Conservation (phyloP, 2,329 filamentous ascomycete genomes). For the Penicillium sp. region DNA sequence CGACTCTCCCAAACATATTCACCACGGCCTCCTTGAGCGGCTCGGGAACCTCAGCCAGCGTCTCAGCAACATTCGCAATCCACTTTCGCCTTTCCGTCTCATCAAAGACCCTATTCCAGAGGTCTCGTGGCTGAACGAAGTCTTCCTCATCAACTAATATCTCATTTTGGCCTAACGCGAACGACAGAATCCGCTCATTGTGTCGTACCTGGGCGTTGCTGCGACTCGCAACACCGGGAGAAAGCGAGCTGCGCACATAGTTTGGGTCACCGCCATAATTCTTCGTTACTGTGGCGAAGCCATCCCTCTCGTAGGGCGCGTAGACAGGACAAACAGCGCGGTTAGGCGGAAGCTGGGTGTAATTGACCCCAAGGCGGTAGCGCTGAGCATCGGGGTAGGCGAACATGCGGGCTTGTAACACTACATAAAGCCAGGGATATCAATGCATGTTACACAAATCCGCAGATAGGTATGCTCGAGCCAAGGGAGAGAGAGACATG, state of each 20-base stretch:
- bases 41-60: slow-evolving; percentile 18
- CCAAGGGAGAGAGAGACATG: too few relatives aligned
- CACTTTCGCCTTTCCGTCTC: slow-evolving; percentile 17
- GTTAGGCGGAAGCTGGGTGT: slow-evolving; percentile 36
- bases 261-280: slow-evolving; percentile 55
- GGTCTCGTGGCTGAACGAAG: slow-evolving; percentile 24
- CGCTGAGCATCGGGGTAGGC: slow-evolving; percentile 49
- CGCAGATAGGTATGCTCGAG: too few relatives aligned
- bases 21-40: slow-evolving; percentile 13
- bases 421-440: slow-evolving; percentile 23
- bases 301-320: slow-evolving; percentile 46
- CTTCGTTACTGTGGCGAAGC: slow-evolving; percentile 32
- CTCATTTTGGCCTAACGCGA: slow-evolving; percentile 20
- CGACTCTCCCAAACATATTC: slow-evolving; percentile 11
- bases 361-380: slow-evolving; percentile 37
- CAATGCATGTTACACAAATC: too few relatives aligned
- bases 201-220: slow-evolving; percentile 18
- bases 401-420: slow-evolving; percentile 54
- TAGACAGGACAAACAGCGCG: slow-evolving; percentile 32
- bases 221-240: slow-evolving; percentile 13
- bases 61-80: slow-evolving; percentile 19
- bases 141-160: slow-evolving; percentile 23
- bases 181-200: slow-evolving; percentile 15
- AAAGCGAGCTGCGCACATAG: slow-evolving; percentile 37
- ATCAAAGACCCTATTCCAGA: slow-evolving; percentile 26